Evolutionary conservation across 352 stramenopile genomes (phyloP).

Genomic region (Phytophthora melonis): DNA sequence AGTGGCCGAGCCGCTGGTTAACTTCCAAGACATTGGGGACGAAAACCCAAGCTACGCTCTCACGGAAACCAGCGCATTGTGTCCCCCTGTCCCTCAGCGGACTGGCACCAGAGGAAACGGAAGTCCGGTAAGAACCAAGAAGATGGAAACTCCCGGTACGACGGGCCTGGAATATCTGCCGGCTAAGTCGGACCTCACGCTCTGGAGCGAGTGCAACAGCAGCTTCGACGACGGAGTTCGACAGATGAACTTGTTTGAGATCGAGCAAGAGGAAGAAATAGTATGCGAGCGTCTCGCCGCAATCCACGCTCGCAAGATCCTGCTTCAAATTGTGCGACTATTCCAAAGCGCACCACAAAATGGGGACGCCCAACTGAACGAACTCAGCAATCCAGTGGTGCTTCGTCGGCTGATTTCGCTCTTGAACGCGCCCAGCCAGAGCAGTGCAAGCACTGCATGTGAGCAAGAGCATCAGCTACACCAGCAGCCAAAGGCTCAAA

Average conservation of each 20-base stretch:
- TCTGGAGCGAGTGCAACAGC: constrained; percentile 80
- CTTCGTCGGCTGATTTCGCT: constrained; percentile 80
- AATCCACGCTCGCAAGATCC: constrained; percentile 70
- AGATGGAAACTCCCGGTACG: constrained; percentile 33
- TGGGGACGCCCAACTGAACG: constrained; percentile 49
- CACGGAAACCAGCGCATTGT: constrained; percentile 61
- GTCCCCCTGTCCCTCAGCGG: constrained; percentile 25
- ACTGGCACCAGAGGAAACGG: constrained; percentile 29
- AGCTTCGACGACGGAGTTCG: constrained; percentile 68
- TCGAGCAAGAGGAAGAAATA: constrained; percentile 68
- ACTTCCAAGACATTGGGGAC: constrained; percentile 76
- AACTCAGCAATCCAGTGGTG: constrained; percentile 68
- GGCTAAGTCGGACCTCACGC: constrained; percentile 47
- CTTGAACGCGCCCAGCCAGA: constrained; percentile 29
- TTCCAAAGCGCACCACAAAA: constrained; percentile 35
- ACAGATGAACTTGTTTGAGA: constrained; percentile 68
- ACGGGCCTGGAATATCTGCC: constrained; percentile 5
- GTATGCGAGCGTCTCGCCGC: constrained; percentile 72
- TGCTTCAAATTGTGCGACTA: constrained; percentile 77
- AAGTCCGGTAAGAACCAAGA: constrained; percentile 61
- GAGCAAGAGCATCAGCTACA: constrained; percentile 27
- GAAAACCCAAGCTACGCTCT: constrained; percentile 86
- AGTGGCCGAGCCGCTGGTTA: constrained; percentile 38
- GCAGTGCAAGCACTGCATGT: constrained; percentile 1
- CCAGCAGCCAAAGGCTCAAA: constrained; percentile 33